Conservation (phyloP, 140 eudicot genomes). For the Ambrosia hybrid region DNA sequence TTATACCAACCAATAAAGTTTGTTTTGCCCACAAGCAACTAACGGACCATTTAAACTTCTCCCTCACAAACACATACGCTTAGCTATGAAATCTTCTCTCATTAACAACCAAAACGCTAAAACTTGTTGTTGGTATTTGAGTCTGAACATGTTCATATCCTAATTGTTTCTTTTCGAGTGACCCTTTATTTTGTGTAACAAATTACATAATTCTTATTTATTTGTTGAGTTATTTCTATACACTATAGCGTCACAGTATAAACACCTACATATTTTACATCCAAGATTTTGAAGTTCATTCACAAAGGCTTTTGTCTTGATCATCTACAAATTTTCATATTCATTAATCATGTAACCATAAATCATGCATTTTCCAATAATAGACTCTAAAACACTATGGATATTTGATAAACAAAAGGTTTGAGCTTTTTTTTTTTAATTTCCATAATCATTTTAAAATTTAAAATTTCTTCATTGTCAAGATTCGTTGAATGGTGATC, state of each 20-base stretch:
- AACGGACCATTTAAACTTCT: neutral
- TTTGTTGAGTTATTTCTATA: conserved; percentile 22
- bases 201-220: conserved; percentile 18
- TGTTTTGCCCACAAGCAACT: neutral
- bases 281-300: conserved; percentile 18
- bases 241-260: conserved; percentile 14
- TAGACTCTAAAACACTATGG: conserved; percentile 6
- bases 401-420: neutral
- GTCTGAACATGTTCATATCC: neutral
- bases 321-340: conserved; percentile 25
- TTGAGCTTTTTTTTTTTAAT: conserved; percentile 11
- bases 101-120: neutral
- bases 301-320: conserved; percentile 12
- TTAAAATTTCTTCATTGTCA: conserved; percentile 36
- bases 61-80: no score
- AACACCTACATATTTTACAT: conserved; percentile 16
- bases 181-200: neutral
- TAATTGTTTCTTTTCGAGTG: neutral
- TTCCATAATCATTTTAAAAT: conserved; percentile 40
- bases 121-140: neutral
- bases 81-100: neutral
- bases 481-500: conserved; percentile 28
- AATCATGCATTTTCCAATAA: conserved; percentile 16
- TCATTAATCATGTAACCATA: conserved; percentile 18
- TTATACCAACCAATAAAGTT: neutral